Evolutionary conservation across 352 stramenopile genomes (phyloP).

Genomic region (Phytophthora syringae): DNA sequence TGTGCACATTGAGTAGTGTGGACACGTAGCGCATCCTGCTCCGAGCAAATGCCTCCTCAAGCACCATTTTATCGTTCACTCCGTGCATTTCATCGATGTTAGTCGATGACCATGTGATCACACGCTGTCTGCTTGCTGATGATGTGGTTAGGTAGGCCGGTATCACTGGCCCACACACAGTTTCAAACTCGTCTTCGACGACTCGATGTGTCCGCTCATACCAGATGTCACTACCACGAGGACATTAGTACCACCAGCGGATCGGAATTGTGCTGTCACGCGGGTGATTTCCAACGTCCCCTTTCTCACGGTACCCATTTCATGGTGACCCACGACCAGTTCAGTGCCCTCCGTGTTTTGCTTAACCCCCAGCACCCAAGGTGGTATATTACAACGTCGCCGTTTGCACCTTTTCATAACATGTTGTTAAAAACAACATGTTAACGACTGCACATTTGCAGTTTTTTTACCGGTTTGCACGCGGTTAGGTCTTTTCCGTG

Average conservation of each 20-base stretch:
- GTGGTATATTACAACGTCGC: too few species aligned
- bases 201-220: conserved; percentile 1
- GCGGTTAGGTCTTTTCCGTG: too few species aligned
- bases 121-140: too few species aligned
- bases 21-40: not conserved
- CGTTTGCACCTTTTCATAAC: too few species aligned
- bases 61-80: not conserved
- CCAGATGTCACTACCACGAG: conserved; percentile 14
- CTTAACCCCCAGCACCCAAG: too few species aligned
- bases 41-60: not conserved
- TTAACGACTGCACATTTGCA: too few species aligned
- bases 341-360: too few species aligned
- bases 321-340: too few species aligned
- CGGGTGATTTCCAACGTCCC: not conserved
- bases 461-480: too few species aligned
- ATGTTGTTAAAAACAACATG: too few species aligned
- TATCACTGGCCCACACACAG: not conserved
- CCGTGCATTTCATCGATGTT: not conserved
- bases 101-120: too few species aligned
- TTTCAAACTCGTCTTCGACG: not conserved
- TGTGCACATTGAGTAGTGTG: not conserved
- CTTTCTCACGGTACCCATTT: not conserved
- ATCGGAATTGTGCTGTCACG: not conserved
- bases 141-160: conserved; percentile 5
- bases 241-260: conserved; percentile 8